Evolutionary conservation across 2,329 filamentous ascomycete species (phyloP).

Genomic region (Daldinia eschscholtzii): DNA sequence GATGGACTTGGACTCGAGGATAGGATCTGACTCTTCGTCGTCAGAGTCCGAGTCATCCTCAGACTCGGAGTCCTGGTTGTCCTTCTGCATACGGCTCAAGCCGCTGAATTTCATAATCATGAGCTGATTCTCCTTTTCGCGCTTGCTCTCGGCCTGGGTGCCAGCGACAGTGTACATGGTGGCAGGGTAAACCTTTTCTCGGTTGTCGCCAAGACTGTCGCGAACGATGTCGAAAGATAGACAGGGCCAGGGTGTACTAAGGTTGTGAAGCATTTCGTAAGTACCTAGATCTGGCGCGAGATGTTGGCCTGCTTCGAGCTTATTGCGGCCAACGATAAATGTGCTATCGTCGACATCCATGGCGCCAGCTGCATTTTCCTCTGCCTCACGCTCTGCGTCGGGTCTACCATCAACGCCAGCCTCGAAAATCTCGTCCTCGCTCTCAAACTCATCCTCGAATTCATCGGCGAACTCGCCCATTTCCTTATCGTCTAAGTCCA

Average conservation of each 20-base stretch:
- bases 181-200: slow-evolving; percentile 87
- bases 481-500: slow-evolving; percentile 74
- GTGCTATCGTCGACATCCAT: slow-evolving; percentile 95
- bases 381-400: slow-evolving; percentile 91
- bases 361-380: slow-evolving; percentile 81
- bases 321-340: slow-evolving; percentile 95
- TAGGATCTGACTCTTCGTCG: slow-evolving; percentile 84
- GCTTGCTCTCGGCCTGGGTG: slow-evolving; percentile 85
- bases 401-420: slow-evolving; percentile 93
- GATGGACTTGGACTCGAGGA: slow-evolving; percentile 92
- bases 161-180: slow-evolving; percentile 96
- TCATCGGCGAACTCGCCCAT: slow-evolving; percentile 94
- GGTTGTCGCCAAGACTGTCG: slow-evolving; percentile 87
- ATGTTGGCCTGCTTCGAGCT: slow-evolving; percentile 90
- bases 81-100: slow-evolving; percentile 85
- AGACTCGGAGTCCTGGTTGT: slow-evolving; percentile 74
- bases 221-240: slow-evolving; percentile 93
- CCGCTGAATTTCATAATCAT: slow-evolving; percentile 97
- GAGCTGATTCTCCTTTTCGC: slow-evolving; percentile 88
- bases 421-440: slow-evolving; percentile 89
- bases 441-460: slow-evolving; percentile 93
- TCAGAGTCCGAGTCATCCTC: slow-evolving; percentile 76
- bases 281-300: slow-evolving; percentile 92
- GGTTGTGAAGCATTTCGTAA: slow-evolving; percentile 96
- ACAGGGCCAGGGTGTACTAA: slow-evolving; percentile 96